Evolutionary conservation across 805 yeast genomes (phyloP), one percentile per base, ranked within the genome.

Genomic region (Middelhovenomyces tepae): DNA sequence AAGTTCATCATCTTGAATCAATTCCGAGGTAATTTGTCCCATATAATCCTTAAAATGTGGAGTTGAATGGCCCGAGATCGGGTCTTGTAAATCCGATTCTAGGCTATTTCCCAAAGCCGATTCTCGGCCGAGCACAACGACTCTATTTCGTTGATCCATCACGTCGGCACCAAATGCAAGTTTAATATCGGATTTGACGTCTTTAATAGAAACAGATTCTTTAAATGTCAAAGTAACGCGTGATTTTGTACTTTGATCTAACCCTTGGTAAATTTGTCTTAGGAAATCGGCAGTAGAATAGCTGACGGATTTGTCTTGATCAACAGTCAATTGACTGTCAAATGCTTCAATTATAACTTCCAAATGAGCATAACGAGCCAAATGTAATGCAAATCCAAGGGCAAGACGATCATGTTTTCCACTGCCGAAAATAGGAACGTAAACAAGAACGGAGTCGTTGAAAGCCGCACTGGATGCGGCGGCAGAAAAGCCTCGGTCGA

Each of bases 371-470:
- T 28, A 37, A 24, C 24, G 34, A 3, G 44, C 44, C 24, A 44
- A 35, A 22, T 40, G 39, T 9, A 40, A 22, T 13, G 45, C 39
- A 5, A 43, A 22, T 7, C 23, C 28, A 14, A 45, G 31, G 1
- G 46, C 42, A 10, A 38, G 16, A 6, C 19, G 16, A 18, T 42
- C 49, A 27, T 40, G 37, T 5, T 15, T 20, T 16, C 31, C 33
- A 14, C 40, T n/a, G n/a, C n/a, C 42, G 28, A 37, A 39, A 25
- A 18, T 42, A 6, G 42, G 42, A n/a, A 44, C 37, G 19, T 40
- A 23, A 19, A 40, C 35, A 13, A 32, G 41, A 8, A 16, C 13
- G 17, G 11, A 20, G 2, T 18, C 27, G 9, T 14, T 18, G 13
- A 8, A 17, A 14, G 13, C 39, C 4, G 24, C 32, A 16, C 28